Evolutionary conservation across 495 filamentous ascomycete genomes (phyloP), one percentile per base, ranked within the genome.

Genomic region (Oleoguttula mirabilis): DNA sequence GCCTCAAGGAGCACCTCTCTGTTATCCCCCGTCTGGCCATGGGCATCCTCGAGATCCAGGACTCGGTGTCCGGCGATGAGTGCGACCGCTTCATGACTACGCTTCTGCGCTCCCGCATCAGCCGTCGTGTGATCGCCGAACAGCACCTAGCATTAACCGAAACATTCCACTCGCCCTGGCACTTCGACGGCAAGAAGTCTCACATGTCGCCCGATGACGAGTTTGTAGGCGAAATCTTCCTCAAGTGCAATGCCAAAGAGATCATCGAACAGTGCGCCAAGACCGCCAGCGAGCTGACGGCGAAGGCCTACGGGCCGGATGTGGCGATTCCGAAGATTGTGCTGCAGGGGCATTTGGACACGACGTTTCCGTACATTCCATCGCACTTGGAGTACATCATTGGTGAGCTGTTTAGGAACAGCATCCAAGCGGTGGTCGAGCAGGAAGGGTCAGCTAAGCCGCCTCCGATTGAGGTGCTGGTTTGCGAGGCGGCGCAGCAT

Each of bases 321-420:
- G 63, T 72, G 4, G 62, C 69, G 22, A 71, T 99, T 1, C 90
- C 90, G 12, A 74, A 82, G 42, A 82, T 99, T 59, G 71, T 67
- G n/a, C 71, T 99, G 36, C 71, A 82, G 50, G 90, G 90, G 8
- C 87, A 96, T 54, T 64, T 88, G 4, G 76, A 84, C 5, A 86
- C 85, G 0, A 94, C 79, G 7, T 96, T 99, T 57, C 92, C 92
- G 2, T 99, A 94, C 48, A 96, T 96, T 45, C 73, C 92, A 15
- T 88, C 80, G 52, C 92, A 96, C 57, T 69, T 99, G 36, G 86
- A 99, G 63, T 99, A 96, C 57, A 95, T 96, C 53, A 74, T 96
- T 43, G 87, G 90, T 25, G 90, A 99, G 61, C 77, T 99, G 10
- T 70, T 99, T 14, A 79, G 90, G 42, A 99, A 99, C 62, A 88